Evolutionary conservation across 805 yeast species (phyloP).

Genomic region (Pichia exigua): DNA sequence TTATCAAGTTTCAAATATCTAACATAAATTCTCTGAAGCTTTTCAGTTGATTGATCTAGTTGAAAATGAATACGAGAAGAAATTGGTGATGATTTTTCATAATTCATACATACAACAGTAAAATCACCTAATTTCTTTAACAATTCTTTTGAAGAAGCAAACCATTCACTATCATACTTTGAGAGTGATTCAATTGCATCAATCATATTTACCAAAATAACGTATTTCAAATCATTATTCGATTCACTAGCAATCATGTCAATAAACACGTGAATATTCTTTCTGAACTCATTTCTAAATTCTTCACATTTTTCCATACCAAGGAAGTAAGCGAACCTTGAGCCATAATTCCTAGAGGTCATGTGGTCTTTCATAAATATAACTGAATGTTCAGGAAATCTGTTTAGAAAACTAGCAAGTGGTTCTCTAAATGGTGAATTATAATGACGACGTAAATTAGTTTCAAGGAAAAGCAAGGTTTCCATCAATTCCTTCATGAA

Average conservation of each 20-base stretch:
- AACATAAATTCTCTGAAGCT: conserved; percentile 46
- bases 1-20: conserved; percentile 14
- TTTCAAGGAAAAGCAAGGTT: conserved; percentile 71
- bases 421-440: conserved; percentile 89
- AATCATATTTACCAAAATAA: conserved; percentile 65
- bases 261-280: conserved; percentile 41
- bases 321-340: conserved; percentile 60
- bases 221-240: conserved; percentile 45
- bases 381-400: conserved; percentile 70
- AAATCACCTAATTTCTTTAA: conserved; percentile 36
- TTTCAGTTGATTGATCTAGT: conserved; percentile 59
- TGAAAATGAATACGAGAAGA: conserved; percentile 61
- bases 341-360: conserved; percentile 55
- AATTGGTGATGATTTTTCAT: conserved; percentile 36
- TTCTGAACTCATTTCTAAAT: conserved; percentile 49
- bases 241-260: conserved; percentile 40
- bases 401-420: conserved; percentile 73
- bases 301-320: conserved; percentile 45
- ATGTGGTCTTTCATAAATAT: conserved; percentile 63
- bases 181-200: conserved; percentile 54
- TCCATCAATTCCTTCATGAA: conserved; percentile 82
- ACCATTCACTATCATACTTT: conserved; percentile 43
- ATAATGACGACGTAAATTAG: conserved; percentile 74
- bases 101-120: conserved; percentile 35
- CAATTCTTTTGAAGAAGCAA: conserved; percentile 39